Evolutionary conservation across 192 early-diverging fungal genomes (phyloP), one percentile per base, ranked within the genome.

Genomic region (Backusella morwellensis): DNA sequence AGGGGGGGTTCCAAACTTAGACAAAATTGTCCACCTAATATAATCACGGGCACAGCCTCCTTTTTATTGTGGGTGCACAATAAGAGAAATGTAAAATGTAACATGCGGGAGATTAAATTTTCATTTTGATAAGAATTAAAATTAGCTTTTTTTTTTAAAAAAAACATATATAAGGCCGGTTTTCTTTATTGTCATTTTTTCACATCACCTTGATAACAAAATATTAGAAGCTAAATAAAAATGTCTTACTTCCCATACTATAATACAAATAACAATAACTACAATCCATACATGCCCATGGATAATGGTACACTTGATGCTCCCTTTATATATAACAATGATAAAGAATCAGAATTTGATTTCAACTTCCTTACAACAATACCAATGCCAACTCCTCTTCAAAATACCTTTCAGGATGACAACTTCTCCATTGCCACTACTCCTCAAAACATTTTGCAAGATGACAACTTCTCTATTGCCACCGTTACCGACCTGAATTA

Each of bases 391-490:
- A 14, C 56, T 29, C 44, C 70, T 44, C 23, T 72, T n/a, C 41
- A 47, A 52, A 32, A 72, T 47, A 47, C 40, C 41, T 29, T 47
- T 29, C 70, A 72, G 2, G 67, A 68, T 38, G 35, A 68, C 70
- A 50, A 40, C 70, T 32, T 47, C 11, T 32, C 70, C 32, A 15
- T 19, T 71, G 70, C 35, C 29, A 21, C 70, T 47, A 44, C 42
- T 50, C 26, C 17, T 47, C 21, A 72, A 40, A 72, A 42, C 44
- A 2, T 47, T 52, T 56, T 66, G 23, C 73, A 74, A 38, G 73
- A 74, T 38, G 73, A 74, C 15, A 66, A 74, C 36, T 74, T 74
- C 38, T 74, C 73, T 74, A 74, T 74, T 66, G 73, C 26, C 23
- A 74, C 73, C 11, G 56, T 54, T 17, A 36, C 35, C 21, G 73